A percentile compares a stretch with the other conserved stretches of the same genome.
These are phyloP conservation scores for Populus euphratica DNA, from an alignment of 345 rosid genomes.

Conservation along the genomic window DNA sequence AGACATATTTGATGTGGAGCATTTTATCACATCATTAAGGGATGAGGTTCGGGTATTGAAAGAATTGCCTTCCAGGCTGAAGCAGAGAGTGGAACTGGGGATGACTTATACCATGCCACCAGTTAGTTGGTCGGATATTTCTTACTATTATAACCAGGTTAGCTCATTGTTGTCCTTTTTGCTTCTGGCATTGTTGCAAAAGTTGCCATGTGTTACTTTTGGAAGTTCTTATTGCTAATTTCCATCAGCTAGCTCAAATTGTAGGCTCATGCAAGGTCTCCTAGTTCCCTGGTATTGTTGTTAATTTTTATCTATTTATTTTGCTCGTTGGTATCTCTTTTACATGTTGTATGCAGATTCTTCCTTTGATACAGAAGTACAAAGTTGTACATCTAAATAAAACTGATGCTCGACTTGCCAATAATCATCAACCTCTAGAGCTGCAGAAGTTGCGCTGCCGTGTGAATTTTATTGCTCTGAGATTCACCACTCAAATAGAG, in stretches of 20 bases:
- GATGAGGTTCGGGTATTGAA: constrained; percentile 82
- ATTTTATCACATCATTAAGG: constrained; percentile 71
- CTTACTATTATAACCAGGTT: constrained; percentile 70
- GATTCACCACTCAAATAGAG: constrained; percentile 90
- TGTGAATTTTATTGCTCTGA: constrained; percentile 79
- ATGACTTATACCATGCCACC: constrained; percentile 70
- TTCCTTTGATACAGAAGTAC: constrained; percentile 78
- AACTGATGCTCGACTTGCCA: constrained; percentile 91
- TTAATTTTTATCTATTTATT: not conserved
- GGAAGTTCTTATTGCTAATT: not conserved
- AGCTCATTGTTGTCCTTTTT: not conserved
- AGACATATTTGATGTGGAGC: constrained; percentile 83
- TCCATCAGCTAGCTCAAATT: not conserved
- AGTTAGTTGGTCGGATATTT: constrained; percentile 83
- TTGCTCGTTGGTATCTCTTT: not conserved
- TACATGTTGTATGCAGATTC: constrained; percentile 53
- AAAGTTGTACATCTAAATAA: constrained; percentile 84
- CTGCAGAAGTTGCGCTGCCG: constrained; percentile 93
- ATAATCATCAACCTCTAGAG: constrained; percentile 65
- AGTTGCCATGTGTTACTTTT: not conserved
- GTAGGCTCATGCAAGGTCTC: not conserved
- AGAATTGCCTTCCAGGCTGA: constrained; percentile 76
- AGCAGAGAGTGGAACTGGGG: constrained; percentile 58
- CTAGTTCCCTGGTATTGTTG: not conserved
- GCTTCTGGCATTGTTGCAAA: not conserved